Evolutionary conservation across 2,329 filamentous ascomycete genomes (phyloP).

Genomic region (Diaporthe australafricana): DNA sequence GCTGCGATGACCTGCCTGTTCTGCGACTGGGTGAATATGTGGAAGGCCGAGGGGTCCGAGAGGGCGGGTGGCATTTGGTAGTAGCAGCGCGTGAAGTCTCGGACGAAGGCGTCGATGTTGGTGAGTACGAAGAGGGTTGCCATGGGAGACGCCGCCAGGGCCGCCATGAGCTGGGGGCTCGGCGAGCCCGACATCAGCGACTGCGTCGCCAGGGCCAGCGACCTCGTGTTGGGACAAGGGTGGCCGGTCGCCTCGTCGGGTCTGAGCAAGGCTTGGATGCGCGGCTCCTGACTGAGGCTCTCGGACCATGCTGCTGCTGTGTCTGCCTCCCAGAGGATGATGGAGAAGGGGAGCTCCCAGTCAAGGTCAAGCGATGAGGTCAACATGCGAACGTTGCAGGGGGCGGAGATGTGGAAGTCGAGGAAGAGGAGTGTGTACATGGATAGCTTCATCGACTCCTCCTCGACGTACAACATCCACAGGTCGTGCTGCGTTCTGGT

Average conservation of each 20-base stretch:
- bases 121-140: conserved; percentile 44
- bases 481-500: conserved; percentile 33
- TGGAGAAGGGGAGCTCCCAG: conserved; percentile 48
- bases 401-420: conserved; percentile 45
- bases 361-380: conserved; percentile 48
- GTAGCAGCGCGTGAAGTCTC: conserved; percentile 49
- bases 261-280: conserved; percentile 33
- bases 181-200: conserved; percentile 47
- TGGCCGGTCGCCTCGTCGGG: conserved; percentile 37
- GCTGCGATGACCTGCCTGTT: conserved; percentile 45
- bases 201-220: conserved; percentile 46
- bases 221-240: conserved; percentile 42
- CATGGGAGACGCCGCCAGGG: conserved; percentile 44
- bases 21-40: conserved; percentile 48
- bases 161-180: conserved; percentile 41
- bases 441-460: conserved; percentile 47
- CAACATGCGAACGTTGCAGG: conserved; percentile 46
- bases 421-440: conserved; percentile 46
- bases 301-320: conserved; percentile 44
- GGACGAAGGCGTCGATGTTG: conserved; percentile 44
- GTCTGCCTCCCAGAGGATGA: conserved; percentile 46
- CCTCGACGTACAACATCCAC: conserved; percentile 44
- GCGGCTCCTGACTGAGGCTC: conserved; percentile 39
- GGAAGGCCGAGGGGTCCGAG: conserved; percentile 47
- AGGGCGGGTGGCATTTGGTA: conserved; percentile 48